Evolutionary conservation across 208 protist genomes (phyloP).

Genomic region (Trypanosoma caninum): DNA sequence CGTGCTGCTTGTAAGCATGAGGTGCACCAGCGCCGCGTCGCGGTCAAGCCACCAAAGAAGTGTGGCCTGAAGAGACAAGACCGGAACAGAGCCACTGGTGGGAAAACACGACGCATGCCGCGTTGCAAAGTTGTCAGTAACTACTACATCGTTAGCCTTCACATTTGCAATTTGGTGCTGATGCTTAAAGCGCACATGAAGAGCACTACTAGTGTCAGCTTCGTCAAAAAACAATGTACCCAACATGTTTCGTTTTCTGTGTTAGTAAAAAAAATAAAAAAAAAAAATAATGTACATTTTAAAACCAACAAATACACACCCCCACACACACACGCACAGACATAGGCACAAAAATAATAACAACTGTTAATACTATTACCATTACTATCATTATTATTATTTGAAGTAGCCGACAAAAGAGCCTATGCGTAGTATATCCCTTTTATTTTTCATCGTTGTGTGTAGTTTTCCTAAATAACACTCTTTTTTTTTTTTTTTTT

Average conservation of each 20-base stretch:
- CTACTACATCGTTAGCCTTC: neutral
- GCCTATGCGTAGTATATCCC: too few relatives aligned
- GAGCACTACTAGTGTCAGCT: conserved; percentile 41
- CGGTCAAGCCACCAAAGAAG: conserved; percentile 75
- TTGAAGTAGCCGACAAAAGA: too few relatives aligned
- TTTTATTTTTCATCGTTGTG: too few relatives aligned
- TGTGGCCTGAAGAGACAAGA: conserved; percentile 53
- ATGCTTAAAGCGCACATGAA: conserved; percentile 31
- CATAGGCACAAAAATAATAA: neutral
- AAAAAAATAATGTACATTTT: neutral
- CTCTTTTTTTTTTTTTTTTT: too few relatives aligned
- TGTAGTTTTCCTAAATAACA: too few relatives aligned
- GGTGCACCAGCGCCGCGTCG: conserved; percentile 40
- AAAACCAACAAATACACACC: neutral
- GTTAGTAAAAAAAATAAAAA: neutral
- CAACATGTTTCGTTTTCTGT: conserved; percentile 35
- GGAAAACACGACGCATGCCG: conserved; percentile 17
- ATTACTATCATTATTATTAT: too few relatives aligned
- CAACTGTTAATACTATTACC: neutral
- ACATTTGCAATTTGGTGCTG: neutral
- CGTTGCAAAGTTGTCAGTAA: neutral
- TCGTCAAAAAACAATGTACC: conserved; percentile 82
- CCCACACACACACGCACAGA: conserved; percentile 5
- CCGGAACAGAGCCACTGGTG: conserved; percentile 46
- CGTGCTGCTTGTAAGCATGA: conserved; percentile 55